Base-by-base conservation (phyloP, 805 yeast genomes). In the Cyberlindnera japonica region DNA sequence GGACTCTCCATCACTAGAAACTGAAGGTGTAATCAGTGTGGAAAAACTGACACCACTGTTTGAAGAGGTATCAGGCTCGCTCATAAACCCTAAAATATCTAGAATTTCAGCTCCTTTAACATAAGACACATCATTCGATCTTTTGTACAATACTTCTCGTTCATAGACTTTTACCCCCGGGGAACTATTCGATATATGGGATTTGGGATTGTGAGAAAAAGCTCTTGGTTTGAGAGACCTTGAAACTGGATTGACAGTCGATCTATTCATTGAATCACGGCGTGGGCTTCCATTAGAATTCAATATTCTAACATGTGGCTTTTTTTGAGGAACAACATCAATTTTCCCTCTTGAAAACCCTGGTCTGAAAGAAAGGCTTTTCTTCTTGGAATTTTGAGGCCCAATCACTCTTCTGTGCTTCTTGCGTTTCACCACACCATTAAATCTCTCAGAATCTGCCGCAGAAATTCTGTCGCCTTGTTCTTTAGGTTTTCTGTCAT, bases 321-420 rank as follows among this genome's bases (percentile, higher is more conserved):
- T 23, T 27, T 33, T 37, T 20, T 28, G 34, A 9, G 23, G 21
- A 11, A 23, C 31, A 10, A 16, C 18, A 8, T 32, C 36, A 30
- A 42, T 34, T 30, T 37, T 37, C 21, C 31, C 41, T 3, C 39
- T 30, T 3, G 45, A 41, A n/a, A 29, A 18, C 4, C 41, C 31
- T 4, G 27, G n/a, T 9, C 35, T 12, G 22, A 38, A 21, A 8
- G 37, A 33, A 6, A 17, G 6, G 6, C 32, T 35, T 24, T 33
- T 37, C 16, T 23, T 21, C 29, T 35, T 38, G 10, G 15, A 5
- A 6, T 24, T 32, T 38, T 6, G 30, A 14, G 9, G 33, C 3
- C 20, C 38, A 11, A 28, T n/a, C 5, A 30, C 33, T 10, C 38
- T 20, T 33, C 43, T 40, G 34, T 43, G 43, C 26, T 43, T 40